Evolutionary conservation across 176 grass and related monocot genomes (phyloP), one percentile per base, ranked within the genome.

Genomic region (Alloteropsis semialata): DNA sequence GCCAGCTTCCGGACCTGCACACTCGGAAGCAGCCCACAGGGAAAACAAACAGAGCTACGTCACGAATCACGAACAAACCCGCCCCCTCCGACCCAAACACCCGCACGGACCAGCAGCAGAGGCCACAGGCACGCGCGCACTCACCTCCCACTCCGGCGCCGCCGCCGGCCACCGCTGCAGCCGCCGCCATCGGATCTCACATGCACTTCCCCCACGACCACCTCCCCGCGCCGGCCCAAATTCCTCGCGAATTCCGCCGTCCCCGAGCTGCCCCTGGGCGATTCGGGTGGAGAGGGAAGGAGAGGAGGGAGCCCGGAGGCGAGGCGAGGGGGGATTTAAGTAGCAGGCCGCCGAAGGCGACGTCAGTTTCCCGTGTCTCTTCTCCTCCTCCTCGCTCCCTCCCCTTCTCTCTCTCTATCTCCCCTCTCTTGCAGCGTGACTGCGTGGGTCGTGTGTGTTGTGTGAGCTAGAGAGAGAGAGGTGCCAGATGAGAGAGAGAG

Each of bases 181-280:
- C 45, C 17, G 82, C 49, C 27, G 63, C 49, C 82, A 84, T 84
- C 72, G 73, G 69, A 67, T 74, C 69, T 75, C 85, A 81, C 84
- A 81, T 81, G 70, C 70, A 69, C 50, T 3, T 17, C 51, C 36
- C 13, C 72, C 0, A n/a, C 51, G 6, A 5, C 33, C 33, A 28
- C 54, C 5, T 56, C 72, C 48, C 6, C 39, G 24, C 41, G 51
- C 53, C 44, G 42, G 14, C 25, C 44, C 12, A 8, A 55, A 80
- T 56, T 9, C 72, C 50, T 39, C 72, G 18, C 72, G 33, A 72
- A 50, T 57, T 51, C 34, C 44, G 21, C 44, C 3, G 30, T 15
- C 29, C 1, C 56, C 18, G 58, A 21, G 73, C 34, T 37, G 44
- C 36, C 24, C 81, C 45, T 8, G 33, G 70, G 21, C 17, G 73